Evolutionary conservation across 1,139 yeast species (phyloP), one percentile per base, ranked within the genome.

Genomic region (Dujonia santamariae): DNA sequence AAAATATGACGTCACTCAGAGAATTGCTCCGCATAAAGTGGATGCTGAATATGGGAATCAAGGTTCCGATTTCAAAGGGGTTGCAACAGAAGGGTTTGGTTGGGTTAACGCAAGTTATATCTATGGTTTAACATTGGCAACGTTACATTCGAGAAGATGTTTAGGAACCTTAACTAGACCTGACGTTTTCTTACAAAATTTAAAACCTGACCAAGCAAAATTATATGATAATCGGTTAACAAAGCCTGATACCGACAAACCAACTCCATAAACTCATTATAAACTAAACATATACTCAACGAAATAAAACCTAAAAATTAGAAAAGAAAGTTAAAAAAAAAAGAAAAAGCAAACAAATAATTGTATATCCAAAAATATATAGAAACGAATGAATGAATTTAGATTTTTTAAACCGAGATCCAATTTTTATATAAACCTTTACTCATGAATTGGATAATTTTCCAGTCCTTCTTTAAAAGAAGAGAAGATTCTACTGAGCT

Each of bases 1-100:
- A 56, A 92, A 92, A 59, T 94, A 92, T 56, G 88, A 92, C 51
- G 97, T 94, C 13, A 84, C 94, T 1, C 72, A 80, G 41, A 80
- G 83, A 5, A 78, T 81, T 3, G 88, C 83, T 45, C 96, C 97
- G 1, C 97, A 92, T 56, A 76, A 81, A 44, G 97, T 92, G 16
- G 87, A 85, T 47, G 97, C 97, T 0, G 98, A 92, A 57, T 92
- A 92, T 59, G 98, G 98, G 16, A 92, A 92, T 56, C 98, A 92
- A 59, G 98, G 98, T 7, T 73, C 85, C 3, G 95, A 82, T 41
- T 86, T 88, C 54, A 83, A 85, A 56, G 96, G 97, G 28, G 96
- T 86, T 23, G 96, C 97, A 0, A 83, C 86, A 11, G 97, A 94
- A 63, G 98, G 98, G 1, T 85, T 85, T 60, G 97, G 97, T 1